Conservation (phyloP, 805 yeast genomes). For the Kuraishia hungarica region DNA sequence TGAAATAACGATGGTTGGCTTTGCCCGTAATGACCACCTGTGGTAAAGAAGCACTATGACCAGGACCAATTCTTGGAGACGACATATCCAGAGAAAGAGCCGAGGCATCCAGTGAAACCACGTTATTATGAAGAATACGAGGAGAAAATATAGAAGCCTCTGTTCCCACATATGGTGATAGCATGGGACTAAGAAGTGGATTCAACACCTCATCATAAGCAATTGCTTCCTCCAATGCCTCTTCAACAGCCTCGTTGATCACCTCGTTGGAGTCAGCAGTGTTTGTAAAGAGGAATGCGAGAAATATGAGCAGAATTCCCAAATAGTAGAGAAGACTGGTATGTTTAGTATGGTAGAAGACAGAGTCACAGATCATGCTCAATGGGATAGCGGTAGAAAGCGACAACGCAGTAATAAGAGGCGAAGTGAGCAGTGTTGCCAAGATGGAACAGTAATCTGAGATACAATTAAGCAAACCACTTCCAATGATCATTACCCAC, state of each 20-base stretch:
- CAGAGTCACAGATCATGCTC: conserved; percentile 37
- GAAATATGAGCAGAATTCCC: conserved; percentile 38
- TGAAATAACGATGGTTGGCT: background rate
- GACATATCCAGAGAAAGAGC: background rate
- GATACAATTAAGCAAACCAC: conserved; percentile 36
- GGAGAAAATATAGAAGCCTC: background rate
- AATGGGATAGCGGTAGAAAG: conserved; percentile 45
- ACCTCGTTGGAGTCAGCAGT: conserved; percentile 35
- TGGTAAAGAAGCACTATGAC: background rate
- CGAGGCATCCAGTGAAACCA: background rate
- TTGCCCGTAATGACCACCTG: background rate
- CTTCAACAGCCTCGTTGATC: conserved; percentile 37
- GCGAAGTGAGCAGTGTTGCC: conserved; percentile 45
- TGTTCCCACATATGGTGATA: background rate
- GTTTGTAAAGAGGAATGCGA: conserved; percentile 38
- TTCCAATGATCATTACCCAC: conserved; percentile 25
- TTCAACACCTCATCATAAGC: conserved; percentile 34
- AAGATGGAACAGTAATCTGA: conserved; percentile 43
- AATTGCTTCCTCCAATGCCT: conserved; percentile 39
- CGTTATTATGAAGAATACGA: background rate
- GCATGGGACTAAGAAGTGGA: conserved; percentile 35
- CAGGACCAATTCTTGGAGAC: no score
- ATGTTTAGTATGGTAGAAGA: conserved; percentile 23
- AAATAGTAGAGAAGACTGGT: conserved; percentile 27
- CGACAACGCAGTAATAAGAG: conserved; percentile 41